Evolutionary conservation across 2,329 filamentous ascomycete species (phyloP).

Genomic region (Arthrobotrys conoides): DNA sequence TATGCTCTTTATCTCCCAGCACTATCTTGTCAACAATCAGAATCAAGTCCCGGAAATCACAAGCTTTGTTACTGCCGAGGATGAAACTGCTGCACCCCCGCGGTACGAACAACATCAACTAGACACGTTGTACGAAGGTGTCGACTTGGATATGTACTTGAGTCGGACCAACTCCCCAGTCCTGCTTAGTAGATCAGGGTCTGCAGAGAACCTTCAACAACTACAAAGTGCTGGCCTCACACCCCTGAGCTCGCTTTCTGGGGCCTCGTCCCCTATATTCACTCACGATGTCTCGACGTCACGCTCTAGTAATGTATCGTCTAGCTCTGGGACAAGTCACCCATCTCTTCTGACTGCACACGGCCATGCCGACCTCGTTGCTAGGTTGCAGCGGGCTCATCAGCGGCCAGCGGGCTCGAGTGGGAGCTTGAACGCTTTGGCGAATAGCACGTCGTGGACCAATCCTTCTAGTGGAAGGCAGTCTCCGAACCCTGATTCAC

Average conservation of each 20-base stretch:
- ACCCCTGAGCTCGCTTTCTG: constrained; percentile 56
- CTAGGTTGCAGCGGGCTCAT: constrained; percentile 72
- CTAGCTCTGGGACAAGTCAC: constrained; percentile 51
- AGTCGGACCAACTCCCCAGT: constrained; percentile 87
- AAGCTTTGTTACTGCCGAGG: constrained; percentile 71
- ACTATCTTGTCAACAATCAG: constrained; percentile 87
- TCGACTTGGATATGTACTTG: constrained; percentile 85
- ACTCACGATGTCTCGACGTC: constrained; percentile 52
- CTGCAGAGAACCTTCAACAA: constrained; percentile 81
- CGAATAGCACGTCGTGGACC: constrained; percentile 71
- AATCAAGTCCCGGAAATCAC: constrained; percentile 80
- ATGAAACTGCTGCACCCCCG: constrained; percentile 82
- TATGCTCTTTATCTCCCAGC: constrained; percentile 95
- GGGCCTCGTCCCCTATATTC: constrained; percentile 44
- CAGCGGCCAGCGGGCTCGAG: constrained; percentile 66
- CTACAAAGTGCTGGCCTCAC: constrained; percentile 68
- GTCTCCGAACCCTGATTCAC: constrained; percentile 46
- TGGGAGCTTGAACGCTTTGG: constrained; percentile 71
- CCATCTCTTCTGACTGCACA: constrained; percentile 67
- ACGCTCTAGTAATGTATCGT: constrained; percentile 56
- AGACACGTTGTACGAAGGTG: constrained; percentile 89
- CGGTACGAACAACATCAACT: constrained; percentile 91
- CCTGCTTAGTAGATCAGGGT: constrained; percentile 79
- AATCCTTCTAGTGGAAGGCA: constrained; percentile 65
- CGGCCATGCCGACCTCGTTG: constrained; percentile 71